A percentile compares a stretch with the other conserved stretches of the same genome.
phyloP scores from a whole-genome alignment of 2,329 filamentous ascomycete genomes.

The Alternaria triticina region DNA sequence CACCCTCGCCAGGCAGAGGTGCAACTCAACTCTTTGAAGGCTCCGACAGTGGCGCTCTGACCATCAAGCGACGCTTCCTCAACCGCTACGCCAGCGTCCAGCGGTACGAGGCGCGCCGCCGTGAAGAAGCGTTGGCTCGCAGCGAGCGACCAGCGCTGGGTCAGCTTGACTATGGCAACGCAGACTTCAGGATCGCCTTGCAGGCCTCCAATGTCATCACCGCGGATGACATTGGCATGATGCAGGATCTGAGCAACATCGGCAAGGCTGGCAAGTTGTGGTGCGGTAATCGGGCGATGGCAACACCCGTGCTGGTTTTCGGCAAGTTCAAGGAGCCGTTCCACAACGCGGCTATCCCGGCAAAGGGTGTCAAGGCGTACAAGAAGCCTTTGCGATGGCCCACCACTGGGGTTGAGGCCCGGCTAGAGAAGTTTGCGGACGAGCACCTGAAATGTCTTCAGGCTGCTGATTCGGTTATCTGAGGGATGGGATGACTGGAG shows the following conservation, averaged over 20 bases:
- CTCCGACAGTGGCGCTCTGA: background rate
- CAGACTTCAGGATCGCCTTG: conserved; percentile 13
- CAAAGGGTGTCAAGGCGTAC: background rate
- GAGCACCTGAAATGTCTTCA: background rate
- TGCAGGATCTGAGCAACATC: conserved; percentile 5
- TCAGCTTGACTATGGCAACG: conserved; percentile 21
- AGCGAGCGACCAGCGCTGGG: background rate
- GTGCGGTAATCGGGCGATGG: background rate
- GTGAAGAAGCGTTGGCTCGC: background rate
- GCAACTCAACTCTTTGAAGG: background rate
- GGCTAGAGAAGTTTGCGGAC: background rate
- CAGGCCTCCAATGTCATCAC: conserved; percentile 5
- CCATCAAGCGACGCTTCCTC: conserved; percentile 9
- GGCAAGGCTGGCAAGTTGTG: background rate
- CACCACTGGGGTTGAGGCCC: background rate
- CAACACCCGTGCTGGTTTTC: conserved; percentile 7
- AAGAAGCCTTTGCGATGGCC: background rate
- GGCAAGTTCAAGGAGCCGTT: conserved; percentile 11
- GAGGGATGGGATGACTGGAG: background rate
- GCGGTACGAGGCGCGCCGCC: conserved; percentile 12
- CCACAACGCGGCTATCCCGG: background rate
- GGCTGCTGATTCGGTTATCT: background rate
- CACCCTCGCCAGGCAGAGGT: background rate
- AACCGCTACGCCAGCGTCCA: conserved; percentile 18
- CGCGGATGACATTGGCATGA: conserved; percentile 10